Conservation (phyloP, 352 stramenopile genomes). For the Stramenopiles sp. region DNA sequence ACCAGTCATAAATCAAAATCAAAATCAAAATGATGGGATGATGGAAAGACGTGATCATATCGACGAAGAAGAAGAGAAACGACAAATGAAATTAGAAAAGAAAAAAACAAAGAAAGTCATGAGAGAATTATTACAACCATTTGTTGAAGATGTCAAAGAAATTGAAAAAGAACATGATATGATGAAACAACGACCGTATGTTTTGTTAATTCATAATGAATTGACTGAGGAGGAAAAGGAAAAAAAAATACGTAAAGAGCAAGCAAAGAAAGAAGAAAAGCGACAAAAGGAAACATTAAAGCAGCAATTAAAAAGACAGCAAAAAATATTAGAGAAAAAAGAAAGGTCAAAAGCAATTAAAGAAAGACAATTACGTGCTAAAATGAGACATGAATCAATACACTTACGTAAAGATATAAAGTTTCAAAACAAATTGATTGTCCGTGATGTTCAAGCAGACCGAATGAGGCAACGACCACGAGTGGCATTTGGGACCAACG, state of each 20-base stretch:
- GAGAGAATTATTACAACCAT: background rate
- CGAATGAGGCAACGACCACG: background rate
- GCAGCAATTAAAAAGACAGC: background rate
- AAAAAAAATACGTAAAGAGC: too few relatives aligned
- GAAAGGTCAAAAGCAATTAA: background rate
- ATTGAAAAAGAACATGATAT: background rate
- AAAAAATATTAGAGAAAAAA: background rate
- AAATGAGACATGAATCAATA: background rate
- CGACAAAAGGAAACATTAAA: background rate
- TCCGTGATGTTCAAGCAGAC: background rate
- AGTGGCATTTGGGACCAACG: background rate
- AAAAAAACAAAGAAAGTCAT: background rate
- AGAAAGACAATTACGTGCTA: background rate
- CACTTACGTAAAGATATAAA: background rate
- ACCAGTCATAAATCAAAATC: background rate
- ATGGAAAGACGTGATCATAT: too few relatives aligned
- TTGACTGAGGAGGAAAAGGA: background rate
- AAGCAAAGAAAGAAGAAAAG: background rate
- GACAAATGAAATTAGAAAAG: background rate
- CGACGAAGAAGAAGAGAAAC: background rate
- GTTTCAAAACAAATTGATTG: background rate
- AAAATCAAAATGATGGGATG: too few relatives aligned
- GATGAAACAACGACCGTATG: background rate
- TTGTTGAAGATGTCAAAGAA: background rate
- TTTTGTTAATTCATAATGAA: background rate